Conservation (phyloP, 2,329 filamentous ascomycete species). For the Coniochaeta ligniaria region DNA sequence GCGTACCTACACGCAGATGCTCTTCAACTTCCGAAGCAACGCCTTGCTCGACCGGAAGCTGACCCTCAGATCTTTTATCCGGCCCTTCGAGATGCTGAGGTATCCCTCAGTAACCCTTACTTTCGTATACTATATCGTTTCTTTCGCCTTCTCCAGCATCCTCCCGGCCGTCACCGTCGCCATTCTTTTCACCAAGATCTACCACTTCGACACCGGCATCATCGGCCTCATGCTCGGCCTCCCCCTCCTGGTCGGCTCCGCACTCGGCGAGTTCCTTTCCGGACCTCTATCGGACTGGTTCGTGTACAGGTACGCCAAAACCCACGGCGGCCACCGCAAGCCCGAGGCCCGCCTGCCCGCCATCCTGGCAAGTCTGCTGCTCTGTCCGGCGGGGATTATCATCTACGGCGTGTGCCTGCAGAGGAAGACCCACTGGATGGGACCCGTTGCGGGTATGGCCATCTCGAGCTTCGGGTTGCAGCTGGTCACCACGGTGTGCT, state of each 20-base stretch:
- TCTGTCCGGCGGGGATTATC: constrained; percentile 12
- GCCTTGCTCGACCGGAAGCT: constrained; percentile 6
- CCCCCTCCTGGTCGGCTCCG: constrained; percentile 6
- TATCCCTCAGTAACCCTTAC: constrained; percentile 4
- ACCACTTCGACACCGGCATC: constrained; percentile 7
- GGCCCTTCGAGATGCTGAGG: constrained; percentile 5
- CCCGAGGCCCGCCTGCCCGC: constrained; percentile 6
- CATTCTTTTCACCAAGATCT: constrained; percentile 6
- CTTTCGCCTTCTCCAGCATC: constrained; percentile 6
- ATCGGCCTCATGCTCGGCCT: constrained; percentile 8
- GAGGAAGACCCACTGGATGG: constrained; percentile 9
- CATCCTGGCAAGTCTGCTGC: constrained; percentile 5
- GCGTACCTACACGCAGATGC: constrained; percentile 6
- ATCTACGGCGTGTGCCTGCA: constrained; percentile 14
- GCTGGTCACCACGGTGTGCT: constrained; percentile 11
- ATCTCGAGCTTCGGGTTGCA: constrained; percentile 9
- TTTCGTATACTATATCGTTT: constrained; percentile 7
- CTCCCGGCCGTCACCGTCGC: constrained; percentile 7
- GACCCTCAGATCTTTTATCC: neutral
- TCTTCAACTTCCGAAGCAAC: constrained; percentile 6
- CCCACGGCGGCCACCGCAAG: constrained; percentile 5
- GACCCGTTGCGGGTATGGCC: constrained; percentile 9
- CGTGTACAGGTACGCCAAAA: constrained; percentile 3
- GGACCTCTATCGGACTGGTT: constrained; percentile 6
- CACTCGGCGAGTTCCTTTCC: constrained; percentile 5